phyloP scores from a whole-genome alignment of 768 basidiomycete genomes.

The Boletus insuetus region DNA sequence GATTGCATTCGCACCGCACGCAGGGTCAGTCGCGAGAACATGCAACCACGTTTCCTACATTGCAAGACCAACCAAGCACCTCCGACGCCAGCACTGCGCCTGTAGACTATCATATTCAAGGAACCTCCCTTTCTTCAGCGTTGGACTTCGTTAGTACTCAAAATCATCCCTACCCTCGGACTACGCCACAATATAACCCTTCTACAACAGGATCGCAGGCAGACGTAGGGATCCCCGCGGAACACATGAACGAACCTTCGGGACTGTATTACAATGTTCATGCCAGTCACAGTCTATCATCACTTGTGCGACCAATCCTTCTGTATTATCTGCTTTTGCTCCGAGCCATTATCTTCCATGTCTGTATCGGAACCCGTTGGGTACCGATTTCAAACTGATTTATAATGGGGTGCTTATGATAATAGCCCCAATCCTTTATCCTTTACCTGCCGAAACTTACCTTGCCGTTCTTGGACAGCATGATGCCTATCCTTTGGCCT shows the following conservation, averaged over 20 bases:
- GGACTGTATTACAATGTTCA: slow-evolving; percentile 14
- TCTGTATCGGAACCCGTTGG: no score
- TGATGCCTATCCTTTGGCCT: not conserved
- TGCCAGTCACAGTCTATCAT: slow-evolving; percentile 19
- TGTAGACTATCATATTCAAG: slow-evolving; percentile 1
- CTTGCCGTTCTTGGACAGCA: slow-evolving; percentile 11
- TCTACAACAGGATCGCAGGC: slow-evolving; percentile 1
- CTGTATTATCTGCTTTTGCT: no score
- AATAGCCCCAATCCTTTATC: not conserved
- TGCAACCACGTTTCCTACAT: not conserved
- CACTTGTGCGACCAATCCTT: slow-evolving; percentile 20
- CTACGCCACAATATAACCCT: slow-evolving; percentile 3
- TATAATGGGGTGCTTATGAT: not conserved
- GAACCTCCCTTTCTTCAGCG: slow-evolving; percentile 4
- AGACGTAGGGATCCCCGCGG: slow-evolving; percentile 16
- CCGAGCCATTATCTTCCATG: no score
- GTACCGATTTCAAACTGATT: no score
- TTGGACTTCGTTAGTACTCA: not conserved
- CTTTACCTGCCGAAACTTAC: slow-evolving; percentile 4
- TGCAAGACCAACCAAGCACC: not conserved
- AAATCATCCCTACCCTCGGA: slow-evolving; percentile 1
- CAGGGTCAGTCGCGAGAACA: slow-evolving; percentile 5
- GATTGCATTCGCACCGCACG: not conserved
- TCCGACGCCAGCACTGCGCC: not conserved
- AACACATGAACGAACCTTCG: slow-evolving; percentile 10